These are phyloP conservation scores for Erysimum cheiri DNA, from an alignment of 441 rosid genomes.

Conservation along the genomic window DNA sequence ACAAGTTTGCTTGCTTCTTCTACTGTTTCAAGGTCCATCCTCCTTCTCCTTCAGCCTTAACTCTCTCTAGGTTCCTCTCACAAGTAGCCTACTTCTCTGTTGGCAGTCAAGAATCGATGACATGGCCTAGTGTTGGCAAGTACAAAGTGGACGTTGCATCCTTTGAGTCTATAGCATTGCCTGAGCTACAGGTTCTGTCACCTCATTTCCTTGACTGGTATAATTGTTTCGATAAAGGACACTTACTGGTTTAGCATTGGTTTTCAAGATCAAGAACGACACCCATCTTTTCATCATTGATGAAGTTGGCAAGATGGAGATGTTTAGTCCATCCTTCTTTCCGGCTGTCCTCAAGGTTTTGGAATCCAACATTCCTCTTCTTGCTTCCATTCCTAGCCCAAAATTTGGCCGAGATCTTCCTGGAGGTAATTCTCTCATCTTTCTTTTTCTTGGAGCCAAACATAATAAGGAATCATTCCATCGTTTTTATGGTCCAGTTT, in stretches of 20 bases:
- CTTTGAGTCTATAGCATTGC: constrained; percentile 71
- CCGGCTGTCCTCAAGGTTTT: constrained; percentile 68
- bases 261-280: constrained; percentile 56
- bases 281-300: constrained; percentile 70
- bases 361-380: constrained; percentile 58
- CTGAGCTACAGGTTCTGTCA: constrained; percentile 63
- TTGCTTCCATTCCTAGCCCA: constrained; percentile 69
- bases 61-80: neutral
- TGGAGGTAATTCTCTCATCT: constrained; percentile 49
- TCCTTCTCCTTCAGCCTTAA: neutral
- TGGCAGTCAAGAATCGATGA: constrained; percentile 59
- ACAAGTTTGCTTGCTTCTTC: constrained; percentile 63
- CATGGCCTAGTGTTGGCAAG: constrained; percentile 80
- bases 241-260: neutral
- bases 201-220: neutral
- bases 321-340: constrained; percentile 68
- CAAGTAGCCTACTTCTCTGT: constrained; percentile 16
- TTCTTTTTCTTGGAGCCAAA: neutral
- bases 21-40: constrained; percentile 51
- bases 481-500: neutral
- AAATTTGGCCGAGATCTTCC: constrained; percentile 64
- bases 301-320: constrained; percentile 84
- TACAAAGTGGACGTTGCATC: constrained; percentile 71
- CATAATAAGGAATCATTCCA: neutral
- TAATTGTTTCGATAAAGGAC: neutral